Evolutionary conservation across 495 filamentous ascomycete genomes (phyloP), one percentile per base, ranked within the genome.

Genomic region (Xylaria venustula): DNA sequence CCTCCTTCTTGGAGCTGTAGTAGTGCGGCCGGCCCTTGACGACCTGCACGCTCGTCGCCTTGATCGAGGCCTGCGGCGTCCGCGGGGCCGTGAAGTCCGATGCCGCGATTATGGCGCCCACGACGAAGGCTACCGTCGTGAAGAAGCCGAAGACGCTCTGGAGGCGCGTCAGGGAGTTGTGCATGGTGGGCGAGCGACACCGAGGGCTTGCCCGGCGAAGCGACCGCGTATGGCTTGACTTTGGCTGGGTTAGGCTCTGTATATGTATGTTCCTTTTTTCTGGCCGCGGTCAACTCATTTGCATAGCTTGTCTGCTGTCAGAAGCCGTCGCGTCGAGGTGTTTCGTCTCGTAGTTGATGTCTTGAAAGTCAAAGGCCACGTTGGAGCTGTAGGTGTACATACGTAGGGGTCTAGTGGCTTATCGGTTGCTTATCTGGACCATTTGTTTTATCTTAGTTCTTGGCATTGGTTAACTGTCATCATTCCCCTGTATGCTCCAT

Each of bases 101-200:
- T 42, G 88, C 70, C 41, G 94, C 93, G 61, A 96, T 88, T 20
- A 93, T 72, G 17, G 85, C 82, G 41, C 87, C 92, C 25, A 96
- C 87, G 60, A 83, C 81, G 71, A 94, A 93, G 32, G 89, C 88
- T 58, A 97, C 93, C 32, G 92, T 94, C 26, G 93, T 97, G 82
- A 98, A 97, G 85, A 95, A 96, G 71, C 93, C 92, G 75, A 98
- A 98, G 64, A 93, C 88, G 78, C 92, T 92, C 75, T 98, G 94
- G 58, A 85, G 73, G 61, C 94, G 89, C 37, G 89, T 90, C 28
- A 93, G 72, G 20, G 88, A 83, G 66, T 92, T 93, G 76, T 98
- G 90, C 94, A 98, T 98, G 61, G 60, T 82, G 77, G 69, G 56
- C 61, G 64, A 51, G 23, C 20, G 17, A 6, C 30, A 42, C 47